Evolutionary conservation across 352 stramenopile genomes (phyloP), one percentile per base, ranked within the genome.

Genomic region (Globisporangium irregulare): DNA sequence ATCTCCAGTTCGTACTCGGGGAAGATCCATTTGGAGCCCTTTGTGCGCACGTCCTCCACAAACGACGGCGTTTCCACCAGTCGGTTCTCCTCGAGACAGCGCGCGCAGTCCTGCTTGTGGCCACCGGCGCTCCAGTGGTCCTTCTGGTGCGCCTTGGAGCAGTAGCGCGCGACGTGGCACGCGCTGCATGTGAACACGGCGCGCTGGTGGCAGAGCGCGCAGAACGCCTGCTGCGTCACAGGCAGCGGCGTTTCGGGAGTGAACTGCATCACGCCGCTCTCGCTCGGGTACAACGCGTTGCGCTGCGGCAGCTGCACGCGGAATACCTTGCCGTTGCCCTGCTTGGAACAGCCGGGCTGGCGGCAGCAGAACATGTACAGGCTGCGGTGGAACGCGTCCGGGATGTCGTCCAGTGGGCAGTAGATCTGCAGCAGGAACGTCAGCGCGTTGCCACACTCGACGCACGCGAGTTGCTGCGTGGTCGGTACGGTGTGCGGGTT

Each of bases 311-410:
- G 73, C 64, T 98, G 95, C 57, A 82, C 75, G 41, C 95, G 84
- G 64, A 98, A 88, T 10, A 89, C 77, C 50, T 87, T 86, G 66
- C 90, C 86, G 60, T 82, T 74, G 70, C 81, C 85, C 54, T 86
- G 79, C 15, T 73, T 69, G 22, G 71, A 66, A 65, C 93, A 98
- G 32, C 74, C 71, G 0, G 57, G 12, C 41, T 79, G 87, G 41
- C 91, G 82, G 78, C 94, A 98, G 46, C 86, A 88, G 70, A 98
- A 98, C 12, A 98, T 80, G 77, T 98, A 98, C 24, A 98, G 68
- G 22, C 79, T 95, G 67, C 95, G 90, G 84, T 98, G 95, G 75
- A 98, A 98, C 67, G 93, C 94, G 68, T 95, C 79, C 24, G 73
- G 34, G 15, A 84, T 66, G 24, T 96, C 86, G 74, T 98, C 93